These are phyloP conservation scores for Moniliella sp. DNA, from an alignment of 1,284 basidiomycete genomes.

Conservation along the genomic window DNA sequence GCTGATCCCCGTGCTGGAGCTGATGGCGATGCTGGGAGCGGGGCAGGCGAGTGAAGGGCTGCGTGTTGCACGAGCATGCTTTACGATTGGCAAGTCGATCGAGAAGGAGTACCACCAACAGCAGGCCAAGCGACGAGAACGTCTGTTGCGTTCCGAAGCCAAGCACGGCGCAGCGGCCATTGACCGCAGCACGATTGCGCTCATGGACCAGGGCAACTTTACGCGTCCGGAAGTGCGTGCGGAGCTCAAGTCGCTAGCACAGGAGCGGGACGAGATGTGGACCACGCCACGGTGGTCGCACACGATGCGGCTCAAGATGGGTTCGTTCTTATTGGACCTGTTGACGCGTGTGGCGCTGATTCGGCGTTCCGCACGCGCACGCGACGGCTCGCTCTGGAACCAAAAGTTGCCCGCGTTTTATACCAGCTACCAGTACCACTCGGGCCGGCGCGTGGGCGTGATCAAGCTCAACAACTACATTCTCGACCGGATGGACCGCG, in stretches of 20 bases:
- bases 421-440: conserved; percentile 76
- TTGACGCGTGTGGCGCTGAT: conserved; percentile 66
- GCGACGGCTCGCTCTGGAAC: conserved; percentile 22
- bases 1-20: conserved; percentile 67
- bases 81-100: conserved; percentile 62
- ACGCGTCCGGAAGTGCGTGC: background rate
- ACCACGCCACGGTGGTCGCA: conserved; percentile 59
- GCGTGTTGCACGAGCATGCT: conserved; percentile 65
- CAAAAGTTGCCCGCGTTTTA: conserved; percentile 79
- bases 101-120: conserved; percentile 45
- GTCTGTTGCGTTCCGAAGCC: background rate
- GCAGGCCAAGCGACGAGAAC: background rate
- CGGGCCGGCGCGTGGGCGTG: conserved; percentile 73
- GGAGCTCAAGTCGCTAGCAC: conserved; percentile 38
- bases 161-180: background rate
- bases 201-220: background rate
- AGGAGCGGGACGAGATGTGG: conserved; percentile 37
- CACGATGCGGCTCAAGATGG: conserved; percentile 50
- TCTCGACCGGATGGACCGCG: conserved; percentile 54
- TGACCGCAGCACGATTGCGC: background rate
- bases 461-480: conserved; percentile 69
- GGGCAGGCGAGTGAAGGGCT: conserved; percentile 63
- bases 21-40: conserved; percentile 60
- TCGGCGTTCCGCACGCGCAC: conserved; percentile 38
- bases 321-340: conserved; percentile 59